These are phyloP conservation scores for Blastomyces silverae DNA, from an alignment of 2,329 filamentous ascomycete species.

Conservation along the genomic window DNA sequence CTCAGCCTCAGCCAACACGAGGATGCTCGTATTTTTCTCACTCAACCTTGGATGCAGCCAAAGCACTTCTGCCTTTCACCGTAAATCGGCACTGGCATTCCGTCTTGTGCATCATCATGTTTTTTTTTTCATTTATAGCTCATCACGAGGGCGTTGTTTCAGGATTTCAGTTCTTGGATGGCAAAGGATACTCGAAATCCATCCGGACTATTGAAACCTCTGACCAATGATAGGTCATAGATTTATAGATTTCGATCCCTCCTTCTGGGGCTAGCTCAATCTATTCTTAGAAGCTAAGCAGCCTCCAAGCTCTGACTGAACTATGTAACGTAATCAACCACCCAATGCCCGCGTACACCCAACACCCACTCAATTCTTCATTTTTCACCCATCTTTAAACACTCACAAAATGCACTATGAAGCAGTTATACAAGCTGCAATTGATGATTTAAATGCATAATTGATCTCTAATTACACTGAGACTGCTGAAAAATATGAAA, in stretches of 20 bases:
- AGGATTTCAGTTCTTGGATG: background rate
- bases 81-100: background rate
- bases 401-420: background rate
- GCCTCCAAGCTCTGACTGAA: too few relatives aligned
- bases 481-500: background rate
- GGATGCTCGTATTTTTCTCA: conserved; percentile 4
- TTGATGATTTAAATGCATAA: background rate
- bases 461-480: background rate
- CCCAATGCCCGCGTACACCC: background rate
- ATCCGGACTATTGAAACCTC: too few relatives aligned
- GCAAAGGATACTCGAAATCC: background rate
- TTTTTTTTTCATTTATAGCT: background rate
- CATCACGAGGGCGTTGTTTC: background rate
- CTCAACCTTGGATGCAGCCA: background rate
- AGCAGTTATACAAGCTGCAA: background rate
- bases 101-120: background rate
- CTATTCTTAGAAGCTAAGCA: conserved; percentile 4
- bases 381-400: background rate
- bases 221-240: background rate
- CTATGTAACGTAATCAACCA: background rate
- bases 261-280: background rate
- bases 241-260: background rate
- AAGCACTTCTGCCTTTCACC: background rate
- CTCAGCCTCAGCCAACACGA: conserved; percentile 5
- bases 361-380: background rate